phyloP scores from a whole-genome alignment of 1,284 basidiomycete genomes.

The Anthracocystis walkeri region DNA sequence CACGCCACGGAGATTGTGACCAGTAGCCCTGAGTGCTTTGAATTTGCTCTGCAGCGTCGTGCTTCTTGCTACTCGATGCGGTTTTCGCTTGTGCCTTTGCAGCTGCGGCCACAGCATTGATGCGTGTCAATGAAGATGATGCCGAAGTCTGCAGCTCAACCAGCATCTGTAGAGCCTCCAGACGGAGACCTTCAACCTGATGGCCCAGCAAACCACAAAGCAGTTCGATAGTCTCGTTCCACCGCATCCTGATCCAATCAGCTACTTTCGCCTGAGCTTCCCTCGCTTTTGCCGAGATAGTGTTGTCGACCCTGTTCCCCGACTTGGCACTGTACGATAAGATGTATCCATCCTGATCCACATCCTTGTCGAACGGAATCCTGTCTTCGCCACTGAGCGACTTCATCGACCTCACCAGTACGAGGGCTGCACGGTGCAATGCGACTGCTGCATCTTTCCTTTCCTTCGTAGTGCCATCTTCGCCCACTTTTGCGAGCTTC shows the following conservation, averaged over 20 bases:
- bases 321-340: slow-evolving; percentile 32
- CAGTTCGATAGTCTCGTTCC: slow-evolving; percentile 58
- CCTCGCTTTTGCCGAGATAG: slow-evolving; percentile 11
- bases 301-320: slow-evolving; percentile 10
- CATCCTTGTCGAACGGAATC: slow-evolving; percentile 42
- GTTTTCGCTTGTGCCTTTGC: slow-evolving; percentile 9
- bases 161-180: slow-evolving; percentile 41
- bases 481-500: slow-evolving; percentile 20
- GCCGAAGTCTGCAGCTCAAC: slow-evolving; percentile 46
- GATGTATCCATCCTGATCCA: slow-evolving; percentile 44
- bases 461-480: slow-evolving; percentile 22
- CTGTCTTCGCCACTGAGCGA: slow-evolving; percentile 47
- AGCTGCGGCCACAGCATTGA: slow-evolving; percentile 15
- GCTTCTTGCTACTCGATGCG: slow-evolving; percentile 16
- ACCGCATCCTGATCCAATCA: slow-evolving; percentile 61
- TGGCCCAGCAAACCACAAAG: slow-evolving; percentile 53
- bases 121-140: slow-evolving; percentile 35
- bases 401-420: slow-evolving; percentile 44
- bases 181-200: slow-evolving; percentile 35
- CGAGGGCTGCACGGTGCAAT: slow-evolving; percentile 27
- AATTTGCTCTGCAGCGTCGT: slow-evolving; percentile 5
- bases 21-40: slow-evolving; percentile 28
- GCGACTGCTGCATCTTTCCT: slow-evolving; percentile 37
- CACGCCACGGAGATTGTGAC: slow-evolving; percentile 53
- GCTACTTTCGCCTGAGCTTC: slow-evolving; percentile 49